Evolutionary conservation across 352 stramenopile genomes (phyloP), one percentile per base, ranked within the genome.

Genomic region (Blastocystis sp.): DNA sequence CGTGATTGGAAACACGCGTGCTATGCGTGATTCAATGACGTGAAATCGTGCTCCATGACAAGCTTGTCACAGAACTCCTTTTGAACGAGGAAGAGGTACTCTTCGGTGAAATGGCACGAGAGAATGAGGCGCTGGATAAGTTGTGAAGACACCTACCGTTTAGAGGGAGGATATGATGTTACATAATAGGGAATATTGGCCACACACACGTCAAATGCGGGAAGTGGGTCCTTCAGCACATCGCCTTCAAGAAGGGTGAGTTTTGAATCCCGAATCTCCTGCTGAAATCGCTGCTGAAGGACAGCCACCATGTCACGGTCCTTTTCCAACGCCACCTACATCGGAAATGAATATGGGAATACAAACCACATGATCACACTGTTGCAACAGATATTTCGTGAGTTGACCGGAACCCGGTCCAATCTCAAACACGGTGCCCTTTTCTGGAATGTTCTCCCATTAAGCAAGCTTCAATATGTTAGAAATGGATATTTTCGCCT

Each of bases 101-200:
- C 41, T 4, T 19, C 28, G 28, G 41, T 48, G 19, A 69, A 66
- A 38, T 38, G 52, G 40, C 28, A 14, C 0, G 53, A 40, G n/a
- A 84, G 21, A 59, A 84, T 84, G 14, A 84, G n/a, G 21, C 28
- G 45, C 41, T 84, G 74, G 52, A 84, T 14, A 1, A 84, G 45
- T 17, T 84, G 52, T 19, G 74, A 84, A 56, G 74, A 84, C 28
- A 84, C 2, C 74, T 84, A 84, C 34, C 0, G 11, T 23, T 43
- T 2, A 84, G 40, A 14, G 43, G 0, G 19, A 41, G 14, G 34
- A 9, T 43, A 67, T 1, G 28, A 81, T 5, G 17, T 19, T 28
- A 84, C 74, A 69, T 84, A 84, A 41, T 84, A 84, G 1, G 74
- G 74, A 84, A 84, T 66, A 45, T 84, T 84, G 7, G 74, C 74